Conservation (phyloP, 1,139 yeast species). For the Sugiyamaella japonica region DNA sequence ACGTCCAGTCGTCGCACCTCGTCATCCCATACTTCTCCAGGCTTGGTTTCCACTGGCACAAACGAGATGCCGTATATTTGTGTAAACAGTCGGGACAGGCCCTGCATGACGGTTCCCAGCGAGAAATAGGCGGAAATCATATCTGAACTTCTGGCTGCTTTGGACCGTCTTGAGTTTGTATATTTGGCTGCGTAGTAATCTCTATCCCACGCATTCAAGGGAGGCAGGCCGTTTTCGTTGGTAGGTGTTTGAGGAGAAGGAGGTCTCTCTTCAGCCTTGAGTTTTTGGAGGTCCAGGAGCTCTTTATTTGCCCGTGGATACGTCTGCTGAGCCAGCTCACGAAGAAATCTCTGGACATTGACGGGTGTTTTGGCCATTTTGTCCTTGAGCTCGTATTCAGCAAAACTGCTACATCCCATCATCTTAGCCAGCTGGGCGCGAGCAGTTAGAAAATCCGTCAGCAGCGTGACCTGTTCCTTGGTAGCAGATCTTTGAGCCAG, state of each 20-base stretch:
- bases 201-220: constrained; percentile 79
- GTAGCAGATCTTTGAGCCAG: constrained; percentile 59
- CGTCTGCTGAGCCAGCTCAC: constrained; percentile 54
- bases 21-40: constrained; percentile 89
- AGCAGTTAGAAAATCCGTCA: constrained; percentile 60
- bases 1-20: constrained; percentile 85
- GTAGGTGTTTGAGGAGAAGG: background rate
- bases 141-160: constrained; percentile 27
- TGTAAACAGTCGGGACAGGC: constrained; percentile 69
- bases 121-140: constrained; percentile 58
- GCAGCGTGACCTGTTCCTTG: constrained; percentile 56
- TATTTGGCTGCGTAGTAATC: constrained; percentile 60
- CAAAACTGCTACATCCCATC: constrained; percentile 70
- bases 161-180: constrained; percentile 35
- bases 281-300: constrained; percentile 40
- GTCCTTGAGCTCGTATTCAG: constrained; percentile 80
- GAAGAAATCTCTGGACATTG: constrained; percentile 69
- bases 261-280: constrained; percentile 35
- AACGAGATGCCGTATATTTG: constrained; percentile 74
- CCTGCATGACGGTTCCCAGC: constrained; percentile 82
- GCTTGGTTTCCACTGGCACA: constrained; percentile 59
- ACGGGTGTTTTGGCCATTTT: constrained; percentile 87
- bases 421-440: constrained; percentile 72
- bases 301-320: constrained; percentile 63
- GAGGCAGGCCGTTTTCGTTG: background rate